These are phyloP conservation scores for Arthrobotrys conoides DNA, from an alignment of 2,329 filamentous ascomycete species.

Conservation along the genomic window DNA sequence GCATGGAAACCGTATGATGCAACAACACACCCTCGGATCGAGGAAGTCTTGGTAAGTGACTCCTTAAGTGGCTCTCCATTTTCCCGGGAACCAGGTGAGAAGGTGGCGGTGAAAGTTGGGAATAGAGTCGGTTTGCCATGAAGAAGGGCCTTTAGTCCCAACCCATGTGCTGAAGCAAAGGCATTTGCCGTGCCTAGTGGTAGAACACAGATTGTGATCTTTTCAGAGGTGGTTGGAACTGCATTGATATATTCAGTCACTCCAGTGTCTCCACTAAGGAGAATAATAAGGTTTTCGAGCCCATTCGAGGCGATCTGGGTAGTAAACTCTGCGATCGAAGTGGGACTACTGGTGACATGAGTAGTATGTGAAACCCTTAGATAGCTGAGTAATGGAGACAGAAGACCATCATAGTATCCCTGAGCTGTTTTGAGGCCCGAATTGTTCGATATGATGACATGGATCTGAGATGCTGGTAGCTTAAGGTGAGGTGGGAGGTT, in stretches of 20 bases:
- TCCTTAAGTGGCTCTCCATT: slow-evolving; percentile 61
- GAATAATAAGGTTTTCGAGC: slow-evolving; percentile 49
- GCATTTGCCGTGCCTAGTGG: slow-evolving; percentile 78
- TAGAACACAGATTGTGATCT: slow-evolving; percentile 69
- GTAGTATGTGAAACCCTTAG: slow-evolving; percentile 37
- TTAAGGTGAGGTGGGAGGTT: slow-evolving; percentile 52
- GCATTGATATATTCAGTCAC: slow-evolving; percentile 55
- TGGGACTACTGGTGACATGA: slow-evolving; percentile 35
- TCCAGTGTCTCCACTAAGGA: slow-evolving; percentile 57
- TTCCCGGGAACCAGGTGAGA: slow-evolving; percentile 71
- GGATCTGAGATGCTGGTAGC: slow-evolving; percentile 53
- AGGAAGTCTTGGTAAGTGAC: slow-evolving; percentile 66
- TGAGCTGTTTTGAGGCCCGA: slow-evolving; percentile 51
- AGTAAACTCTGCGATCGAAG: slow-evolving; percentile 49
- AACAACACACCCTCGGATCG: slow-evolving; percentile 82
- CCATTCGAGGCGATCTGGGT: slow-evolving; percentile 44
- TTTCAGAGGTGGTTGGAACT: slow-evolving; percentile 27
- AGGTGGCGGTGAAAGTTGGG: slow-evolving; percentile 75
- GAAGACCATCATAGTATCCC: slow-evolving; percentile 45
- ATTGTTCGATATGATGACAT: slow-evolving; percentile 53
- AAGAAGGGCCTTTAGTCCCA: slow-evolving; percentile 69
- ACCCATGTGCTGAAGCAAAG: slow-evolving; percentile 75
- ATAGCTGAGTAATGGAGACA: slow-evolving; percentile 52
- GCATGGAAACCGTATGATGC: slow-evolving; percentile 94
- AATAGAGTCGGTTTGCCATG: slow-evolving; percentile 72